Conservation (phyloP, 768 basidiomycete species). For the Auriculariales sp. region DNA sequence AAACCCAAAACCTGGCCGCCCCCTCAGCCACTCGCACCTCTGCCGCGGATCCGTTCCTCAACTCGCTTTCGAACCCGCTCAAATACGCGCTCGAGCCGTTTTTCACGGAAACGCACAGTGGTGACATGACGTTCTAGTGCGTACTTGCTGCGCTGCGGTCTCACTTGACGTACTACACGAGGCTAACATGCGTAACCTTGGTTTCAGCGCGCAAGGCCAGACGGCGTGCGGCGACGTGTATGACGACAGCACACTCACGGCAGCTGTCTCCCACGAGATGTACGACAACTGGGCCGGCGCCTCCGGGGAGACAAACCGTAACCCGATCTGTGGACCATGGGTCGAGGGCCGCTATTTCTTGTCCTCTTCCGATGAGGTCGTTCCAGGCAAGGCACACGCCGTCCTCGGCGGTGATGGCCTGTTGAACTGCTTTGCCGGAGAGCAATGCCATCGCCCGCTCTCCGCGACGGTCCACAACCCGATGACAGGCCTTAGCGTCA, state of each 20-base stretch:
- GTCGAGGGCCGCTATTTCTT: neutral
- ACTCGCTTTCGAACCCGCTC: too few relatives aligned
- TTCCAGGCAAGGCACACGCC: neutral
- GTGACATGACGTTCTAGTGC: too few relatives aligned
- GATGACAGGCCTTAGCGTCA: neutral
- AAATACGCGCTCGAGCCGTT: too few relatives aligned
- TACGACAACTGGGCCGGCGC: neutral
- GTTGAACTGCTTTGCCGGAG: neutral
- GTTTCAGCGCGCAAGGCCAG: too few relatives aligned
- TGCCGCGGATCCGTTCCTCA: too few relatives aligned
- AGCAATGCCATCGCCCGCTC: neutral
- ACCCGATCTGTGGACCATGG: neutral
- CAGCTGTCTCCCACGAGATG: neutral
- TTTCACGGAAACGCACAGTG: too few relatives aligned
- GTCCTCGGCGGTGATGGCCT: neutral
- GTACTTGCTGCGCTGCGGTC: too few relatives aligned
- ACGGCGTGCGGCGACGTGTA: neutral
- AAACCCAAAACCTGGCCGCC: too few relatives aligned
- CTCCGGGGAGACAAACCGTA: neutral
- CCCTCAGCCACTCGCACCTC: too few relatives aligned
- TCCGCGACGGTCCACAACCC: neutral
- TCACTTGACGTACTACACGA: too few relatives aligned
- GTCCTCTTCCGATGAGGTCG: neutral
- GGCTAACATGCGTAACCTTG: too few relatives aligned
- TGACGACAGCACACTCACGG: neutral